phyloP scores from a whole-genome alignment of 768 basidiomycete species.

The Mycena galopus region DNA sequence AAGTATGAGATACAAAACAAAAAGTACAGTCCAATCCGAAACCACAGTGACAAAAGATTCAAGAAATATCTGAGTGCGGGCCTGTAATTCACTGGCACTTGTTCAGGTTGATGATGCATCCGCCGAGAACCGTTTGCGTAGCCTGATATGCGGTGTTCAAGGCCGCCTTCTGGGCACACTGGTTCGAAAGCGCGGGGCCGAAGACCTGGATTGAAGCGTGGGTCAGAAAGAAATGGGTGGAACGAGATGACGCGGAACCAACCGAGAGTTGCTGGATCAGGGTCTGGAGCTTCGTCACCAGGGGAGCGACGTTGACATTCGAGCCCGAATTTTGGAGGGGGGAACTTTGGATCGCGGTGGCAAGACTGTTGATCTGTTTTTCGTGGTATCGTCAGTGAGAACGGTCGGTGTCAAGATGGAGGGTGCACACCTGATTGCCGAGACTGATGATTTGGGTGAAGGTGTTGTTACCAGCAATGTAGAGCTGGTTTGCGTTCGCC shows the following conservation, averaged over 20 bases:
- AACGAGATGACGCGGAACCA: background rate
- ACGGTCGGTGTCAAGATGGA: background rate
- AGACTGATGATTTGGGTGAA: background rate
- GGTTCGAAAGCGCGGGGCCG: background rate
- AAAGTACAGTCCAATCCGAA: too few species aligned
- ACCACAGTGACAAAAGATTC: too few species aligned
- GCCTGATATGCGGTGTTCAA: background rate
- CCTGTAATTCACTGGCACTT: too few species aligned
- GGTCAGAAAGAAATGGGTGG: background rate
- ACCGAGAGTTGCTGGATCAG: background rate
- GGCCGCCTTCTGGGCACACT: background rate
- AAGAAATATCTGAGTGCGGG: too few species aligned
- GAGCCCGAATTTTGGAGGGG: background rate
- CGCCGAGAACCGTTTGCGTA: background rate
- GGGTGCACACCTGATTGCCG: background rate
- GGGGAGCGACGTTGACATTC: background rate
- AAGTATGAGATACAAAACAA: background rate
- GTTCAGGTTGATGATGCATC: background rate
- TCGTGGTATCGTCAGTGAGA: background rate
- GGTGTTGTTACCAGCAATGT: background rate
- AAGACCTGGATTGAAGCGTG: background rate
- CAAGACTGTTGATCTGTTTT: background rate
- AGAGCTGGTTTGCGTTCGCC: background rate
- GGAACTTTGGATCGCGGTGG: background rate
- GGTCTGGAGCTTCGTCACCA: background rate